Evolutionary conservation across 1,284 basidiomycete species (phyloP).

Genomic region (Cryptococcus sp.): DNA sequence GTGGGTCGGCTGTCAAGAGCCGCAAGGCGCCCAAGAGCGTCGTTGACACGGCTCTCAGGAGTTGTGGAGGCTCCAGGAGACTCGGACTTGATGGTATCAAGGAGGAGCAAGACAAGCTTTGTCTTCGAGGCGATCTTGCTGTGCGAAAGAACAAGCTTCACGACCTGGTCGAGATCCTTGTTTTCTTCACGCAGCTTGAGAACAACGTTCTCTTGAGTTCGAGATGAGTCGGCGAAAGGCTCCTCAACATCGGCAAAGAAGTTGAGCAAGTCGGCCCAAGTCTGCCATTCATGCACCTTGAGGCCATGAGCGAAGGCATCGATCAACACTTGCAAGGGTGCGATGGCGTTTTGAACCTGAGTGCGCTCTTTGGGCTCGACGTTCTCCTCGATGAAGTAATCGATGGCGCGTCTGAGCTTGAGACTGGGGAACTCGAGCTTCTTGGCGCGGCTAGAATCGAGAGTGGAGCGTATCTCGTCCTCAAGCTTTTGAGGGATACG

Average conservation of each 20-base stretch:
- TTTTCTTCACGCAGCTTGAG: constrained; percentile 86
- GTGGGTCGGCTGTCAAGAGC: constrained; percentile 83
- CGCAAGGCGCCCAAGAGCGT: constrained; percentile 54
- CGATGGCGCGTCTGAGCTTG: constrained; percentile 59
- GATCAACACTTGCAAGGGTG: constrained; percentile 72
- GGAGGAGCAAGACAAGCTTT: constrained; percentile 77
- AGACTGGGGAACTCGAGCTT: constrained; percentile 81
- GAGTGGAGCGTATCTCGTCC: constrained; percentile 74
- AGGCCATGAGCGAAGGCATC: constrained; percentile 80
- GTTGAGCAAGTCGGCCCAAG: constrained; percentile 51
- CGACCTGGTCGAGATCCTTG: constrained; percentile 91
- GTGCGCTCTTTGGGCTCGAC: constrained; percentile 75
- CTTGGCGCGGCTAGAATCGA: constrained; percentile 74
- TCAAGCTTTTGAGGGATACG: constrained; percentile 92
- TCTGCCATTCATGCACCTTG: constrained; percentile 77
- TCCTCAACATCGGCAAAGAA: constrained; percentile 71
- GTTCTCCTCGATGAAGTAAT: constrained; percentile 80
- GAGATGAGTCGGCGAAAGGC: constrained; percentile 74
- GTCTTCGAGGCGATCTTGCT: constrained; percentile 93
- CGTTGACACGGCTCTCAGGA: constrained; percentile 46
- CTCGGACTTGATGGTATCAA: constrained; percentile 84
- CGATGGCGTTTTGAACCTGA: constrained; percentile 72
- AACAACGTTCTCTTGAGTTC: constrained; percentile 85
- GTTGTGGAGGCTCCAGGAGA: constrained; percentile 68
- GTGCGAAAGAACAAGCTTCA: constrained; percentile 86